Evolutionary conservation across 148 eudicot genomes (phyloP).

Genomic region (Cornus florida): DNA sequence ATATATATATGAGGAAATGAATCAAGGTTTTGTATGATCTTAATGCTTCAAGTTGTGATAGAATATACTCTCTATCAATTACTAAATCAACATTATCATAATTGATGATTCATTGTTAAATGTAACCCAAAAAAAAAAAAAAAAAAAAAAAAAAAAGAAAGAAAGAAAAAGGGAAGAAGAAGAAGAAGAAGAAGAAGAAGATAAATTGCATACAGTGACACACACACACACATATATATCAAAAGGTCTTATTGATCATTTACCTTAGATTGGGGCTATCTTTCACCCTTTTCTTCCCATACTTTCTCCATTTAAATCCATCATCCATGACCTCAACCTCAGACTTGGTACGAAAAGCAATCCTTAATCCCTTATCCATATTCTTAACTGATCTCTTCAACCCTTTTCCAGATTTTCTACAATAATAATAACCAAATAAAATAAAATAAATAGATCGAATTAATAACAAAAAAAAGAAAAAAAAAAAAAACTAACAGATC

Average conservation of each 20-base stretch:
- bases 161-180: no score
- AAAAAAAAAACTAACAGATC: background rate
- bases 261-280: constrained; percentile 13
- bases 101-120: no score
- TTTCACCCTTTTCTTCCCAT: constrained; percentile 15
- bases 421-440: background rate
- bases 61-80: no score
- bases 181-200: no score
- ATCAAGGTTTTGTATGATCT: no score
- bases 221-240: background rate
- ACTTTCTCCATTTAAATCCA: constrained; percentile 18
- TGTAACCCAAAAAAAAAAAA: no score
- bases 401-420: background rate
- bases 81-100: no score
- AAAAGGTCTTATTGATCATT: background rate
- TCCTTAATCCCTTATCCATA: constrained; percentile 11
- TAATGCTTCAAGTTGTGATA: no score
- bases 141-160: no score
- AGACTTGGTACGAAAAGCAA: constrained; percentile 11
- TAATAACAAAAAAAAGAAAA: background rate
- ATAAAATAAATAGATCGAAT: background rate
- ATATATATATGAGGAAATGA: no score
- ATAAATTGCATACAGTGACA: background rate
- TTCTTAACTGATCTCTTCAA: background rate
- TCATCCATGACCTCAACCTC: constrained; percentile 12